Conservation (phyloP, 2,329 filamentous ascomycete species). For the Colletotrichum limetticola region DNA sequence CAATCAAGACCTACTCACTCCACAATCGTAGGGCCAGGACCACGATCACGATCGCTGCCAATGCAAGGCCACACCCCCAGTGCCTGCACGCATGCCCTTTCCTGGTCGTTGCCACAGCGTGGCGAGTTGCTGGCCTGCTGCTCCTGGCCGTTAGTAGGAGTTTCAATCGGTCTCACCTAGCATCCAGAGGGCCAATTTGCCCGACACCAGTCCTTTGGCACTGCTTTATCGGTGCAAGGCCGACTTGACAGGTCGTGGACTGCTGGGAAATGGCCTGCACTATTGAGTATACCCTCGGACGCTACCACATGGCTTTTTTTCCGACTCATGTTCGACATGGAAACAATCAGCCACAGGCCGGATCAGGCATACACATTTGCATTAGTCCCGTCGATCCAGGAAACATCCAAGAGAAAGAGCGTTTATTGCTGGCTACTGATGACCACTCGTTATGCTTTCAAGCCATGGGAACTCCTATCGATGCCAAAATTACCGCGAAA, state of each 20-base stretch:
- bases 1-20: background rate
- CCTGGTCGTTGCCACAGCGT: background rate
- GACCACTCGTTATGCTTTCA: background rate
- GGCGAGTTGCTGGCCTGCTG: background rate
- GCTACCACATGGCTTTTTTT: background rate
- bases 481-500: background rate
- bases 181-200: background rate
- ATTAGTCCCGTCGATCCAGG: no score
- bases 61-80: background rate
- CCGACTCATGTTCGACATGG: background rate
- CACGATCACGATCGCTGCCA: background rate
- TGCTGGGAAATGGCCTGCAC: background rate
- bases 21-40: background rate
- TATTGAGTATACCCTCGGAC: background rate
- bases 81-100: background rate
- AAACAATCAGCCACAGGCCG: background rate
- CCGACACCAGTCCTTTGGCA: background rate
- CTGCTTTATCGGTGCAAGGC: background rate
- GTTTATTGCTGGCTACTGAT: constrained; percentile 9
- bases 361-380: background rate
- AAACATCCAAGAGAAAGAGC: background rate
- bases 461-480: background rate
- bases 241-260: background rate
- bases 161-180: background rate
- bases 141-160: background rate